Evolutionary conservation across 768 basidiomycete species (phyloP).

Genomic region (Termitomyces sp.): DNA sequence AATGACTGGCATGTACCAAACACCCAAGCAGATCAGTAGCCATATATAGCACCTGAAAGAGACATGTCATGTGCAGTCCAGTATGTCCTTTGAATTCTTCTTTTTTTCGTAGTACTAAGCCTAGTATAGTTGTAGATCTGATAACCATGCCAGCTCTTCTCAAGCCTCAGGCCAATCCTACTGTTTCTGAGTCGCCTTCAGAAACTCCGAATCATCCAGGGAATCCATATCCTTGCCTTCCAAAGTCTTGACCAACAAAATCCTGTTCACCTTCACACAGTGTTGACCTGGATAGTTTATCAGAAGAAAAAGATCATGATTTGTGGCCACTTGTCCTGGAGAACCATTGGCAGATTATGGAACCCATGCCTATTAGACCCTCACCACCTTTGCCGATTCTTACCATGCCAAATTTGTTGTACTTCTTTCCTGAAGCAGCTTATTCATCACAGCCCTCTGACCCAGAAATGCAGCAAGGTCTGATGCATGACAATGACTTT

Average conservation of each 20-base stretch:
- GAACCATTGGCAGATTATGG: too few relatives aligned
- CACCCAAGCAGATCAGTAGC: conserved; percentile 56
- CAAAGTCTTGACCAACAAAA: background rate
- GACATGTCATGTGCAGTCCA: conserved; percentile 35
- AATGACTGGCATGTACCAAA: conserved; percentile 46
- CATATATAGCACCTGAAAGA: conserved; percentile 55
- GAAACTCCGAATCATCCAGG: conserved; percentile 17
- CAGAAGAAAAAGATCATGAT: too few relatives aligned
- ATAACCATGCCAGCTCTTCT: conserved; percentile 1
- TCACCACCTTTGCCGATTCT: background rate
- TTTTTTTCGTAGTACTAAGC: background rate
- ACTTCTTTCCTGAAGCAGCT: too few relatives aligned
- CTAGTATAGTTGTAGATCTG: conserved; percentile 21
- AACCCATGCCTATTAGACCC: background rate
- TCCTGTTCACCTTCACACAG: too few relatives aligned
- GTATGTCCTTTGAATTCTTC: background rate
- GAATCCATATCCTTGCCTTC: conserved; percentile 10
- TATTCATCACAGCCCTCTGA: too few relatives aligned
- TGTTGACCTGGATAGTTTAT: too few relatives aligned
- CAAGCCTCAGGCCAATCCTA: conserved; percentile 5
- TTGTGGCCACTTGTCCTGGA: background rate
- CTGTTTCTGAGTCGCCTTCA: background rate
- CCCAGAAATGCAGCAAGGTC: too few relatives aligned
- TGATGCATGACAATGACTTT: background rate
- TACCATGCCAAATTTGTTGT: background rate